A percentile compares a stretch with the other conserved stretches of the same genome.
phyloP scores from a whole-genome alignment of 768 basidiomycete species.

The Russula abietina region DNA sequence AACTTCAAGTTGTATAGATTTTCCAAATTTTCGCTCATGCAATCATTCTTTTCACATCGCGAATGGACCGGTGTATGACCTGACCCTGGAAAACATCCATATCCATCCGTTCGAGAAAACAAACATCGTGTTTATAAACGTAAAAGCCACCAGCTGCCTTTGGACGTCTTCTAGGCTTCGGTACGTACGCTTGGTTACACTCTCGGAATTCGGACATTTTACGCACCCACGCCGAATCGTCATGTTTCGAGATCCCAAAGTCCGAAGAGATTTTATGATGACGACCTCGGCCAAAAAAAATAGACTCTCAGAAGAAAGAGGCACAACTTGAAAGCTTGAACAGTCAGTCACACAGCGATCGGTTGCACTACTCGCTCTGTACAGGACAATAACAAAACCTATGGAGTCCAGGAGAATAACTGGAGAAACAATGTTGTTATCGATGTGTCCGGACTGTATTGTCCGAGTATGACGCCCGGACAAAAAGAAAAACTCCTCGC shows the following conservation, averaged over 20 bases:
- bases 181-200: too few species aligned
- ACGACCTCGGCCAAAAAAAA: neutral
- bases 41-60: too few species aligned
- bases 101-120: conserved; percentile 10
- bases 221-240: neutral
- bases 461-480: neutral
- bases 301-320: too few species aligned
- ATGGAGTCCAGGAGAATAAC: neutral
- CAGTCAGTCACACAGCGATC: neutral
- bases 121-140: conserved; percentile 13
- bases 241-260: neutral
- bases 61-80: too few species aligned
- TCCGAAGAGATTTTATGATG: neutral
- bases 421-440: neutral
- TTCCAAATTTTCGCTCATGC: neutral
- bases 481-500: neutral
- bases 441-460: neutral
- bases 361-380: neutral
- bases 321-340: too few species aligned
- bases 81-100: too few species aligned
- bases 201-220: too few species aligned
- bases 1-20: too few species aligned
- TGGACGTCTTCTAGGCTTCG: conserved; percentile 17
- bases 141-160: neutral
- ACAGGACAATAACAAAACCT: neutral